Base-by-base conservation (phyloP, 768 basidiomycete species). In the Pisolithus tinctorius region DNA sequence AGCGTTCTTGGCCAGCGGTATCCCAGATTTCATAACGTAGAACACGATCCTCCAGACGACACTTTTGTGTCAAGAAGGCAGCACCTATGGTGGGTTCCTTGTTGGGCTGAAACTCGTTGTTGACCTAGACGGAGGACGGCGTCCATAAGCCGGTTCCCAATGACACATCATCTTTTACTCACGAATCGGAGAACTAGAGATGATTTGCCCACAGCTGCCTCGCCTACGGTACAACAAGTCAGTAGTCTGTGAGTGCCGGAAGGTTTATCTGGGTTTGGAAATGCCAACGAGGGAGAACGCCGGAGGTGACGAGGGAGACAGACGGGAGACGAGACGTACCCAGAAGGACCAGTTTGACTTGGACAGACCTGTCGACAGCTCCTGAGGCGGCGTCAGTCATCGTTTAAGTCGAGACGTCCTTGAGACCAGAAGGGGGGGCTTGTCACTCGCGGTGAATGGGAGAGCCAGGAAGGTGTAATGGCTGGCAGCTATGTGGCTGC, bases 21-120 rank as follows among this genome's bases (percentile, higher is more conserved):
- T 94, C 92, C 94, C 95, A 97, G 45, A 97, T 97, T 74, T 98
- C 95, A 70, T 93, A 93, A 50, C 90, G 85, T 56, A 93, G 73
- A 25, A 92, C 86, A 50, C 89, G 88, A 71, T 98, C 96, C 69
- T 99, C 95, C 36, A 94, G 76, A 49, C 91, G 86, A 63, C 92
- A 94, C 69, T 94, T 93, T 77, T 95, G 93, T 14, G 93, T 95
- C 49, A 95, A 69, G 74, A 95, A 95, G 4, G 92, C 94, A 47
- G 94, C 94, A 34, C 94, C 95, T 62, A 99, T 98, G 25, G 95
- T 99, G 9, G 95, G 95, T 63, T 96, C 93, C 70, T 97, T 98
- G 80, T 98, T 97, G 54, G 91, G 84, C 70, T 97, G 94, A 70
- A 98, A 99, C 69, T 99, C 95, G 73, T 98, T 93, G 66, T 88